phyloP scores from a whole-genome alignment of 208 protist genomes.

The Pavlovales sp. region DNA sequence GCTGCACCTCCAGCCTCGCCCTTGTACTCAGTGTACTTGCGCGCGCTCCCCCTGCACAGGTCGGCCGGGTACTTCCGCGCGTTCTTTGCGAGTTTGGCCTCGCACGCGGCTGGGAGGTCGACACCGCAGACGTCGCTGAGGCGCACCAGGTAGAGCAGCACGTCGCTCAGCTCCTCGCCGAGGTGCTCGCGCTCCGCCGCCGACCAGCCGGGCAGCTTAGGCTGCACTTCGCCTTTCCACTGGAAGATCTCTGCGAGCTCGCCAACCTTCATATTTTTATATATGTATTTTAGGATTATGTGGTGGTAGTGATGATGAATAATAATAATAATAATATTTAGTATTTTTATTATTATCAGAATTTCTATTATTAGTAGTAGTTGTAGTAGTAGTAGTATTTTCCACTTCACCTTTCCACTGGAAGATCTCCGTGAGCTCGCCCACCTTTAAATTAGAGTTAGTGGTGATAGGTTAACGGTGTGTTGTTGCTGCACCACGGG shows the following conservation, averaged over 20 bases:
- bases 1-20: no score
- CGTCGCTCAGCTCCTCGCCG: conserved; percentile 44
- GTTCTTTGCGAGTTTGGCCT: conserved; percentile 43
- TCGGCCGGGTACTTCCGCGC: conserved; percentile 46
- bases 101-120: conserved; percentile 29
- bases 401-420: conserved; percentile 38
- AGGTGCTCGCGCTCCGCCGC: conserved; percentile 18
- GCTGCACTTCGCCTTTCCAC: conserved; percentile 29
- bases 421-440: conserved; percentile 49
- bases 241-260: conserved; percentile 53
- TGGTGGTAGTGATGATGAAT: no score
- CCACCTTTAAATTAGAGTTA: no score
- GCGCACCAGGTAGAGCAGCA: conserved; percentile 46
- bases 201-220: conserved; percentile 20
- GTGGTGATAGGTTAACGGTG: no score
- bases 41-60: neutral
- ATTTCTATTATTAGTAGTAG: no score
- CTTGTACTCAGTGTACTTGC: conserved; percentile 19
- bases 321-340: no score
- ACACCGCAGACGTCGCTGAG: conserved; percentile 35
- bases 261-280: no score
- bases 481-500: no score
- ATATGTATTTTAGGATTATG: no score
- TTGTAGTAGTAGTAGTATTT: no score
- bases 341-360: no score